Conservation (phyloP, 2,329 filamentous ascomycete species). For the Trichoderma sp. region DNA sequence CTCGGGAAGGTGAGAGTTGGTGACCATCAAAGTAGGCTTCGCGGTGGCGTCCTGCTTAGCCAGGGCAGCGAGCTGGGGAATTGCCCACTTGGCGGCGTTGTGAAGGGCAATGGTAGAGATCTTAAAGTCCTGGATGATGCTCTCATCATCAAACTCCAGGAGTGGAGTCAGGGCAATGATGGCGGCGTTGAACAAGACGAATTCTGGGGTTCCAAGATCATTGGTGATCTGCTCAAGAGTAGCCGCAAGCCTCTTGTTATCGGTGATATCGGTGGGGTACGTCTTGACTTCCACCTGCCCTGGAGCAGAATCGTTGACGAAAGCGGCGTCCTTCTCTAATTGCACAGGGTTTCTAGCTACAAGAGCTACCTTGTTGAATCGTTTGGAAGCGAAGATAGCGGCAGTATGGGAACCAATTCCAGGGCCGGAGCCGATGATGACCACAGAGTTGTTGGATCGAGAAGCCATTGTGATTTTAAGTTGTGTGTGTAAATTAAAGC, state of each 20-base stretch:
- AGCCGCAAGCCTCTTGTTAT: slow-evolving; percentile 36
- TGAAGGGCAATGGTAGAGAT: slow-evolving; percentile 48
- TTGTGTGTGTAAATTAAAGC: not conserved
- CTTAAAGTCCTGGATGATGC: slow-evolving; percentile 50
- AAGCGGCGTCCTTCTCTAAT: slow-evolving; percentile 36
- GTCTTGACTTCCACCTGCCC: slow-evolving; percentile 38
- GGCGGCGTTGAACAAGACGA: slow-evolving; percentile 52
- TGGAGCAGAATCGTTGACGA: slow-evolving; percentile 32
- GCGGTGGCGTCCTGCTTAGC: slow-evolving; percentile 28
- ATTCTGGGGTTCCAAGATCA: slow-evolving; percentile 42
- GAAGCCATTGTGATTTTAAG: slow-evolving; percentile 1
- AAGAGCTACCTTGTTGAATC: slow-evolving; percentile 62
- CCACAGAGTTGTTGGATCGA: slow-evolving; percentile 27
- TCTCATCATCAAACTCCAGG: slow-evolving; percentile 40
- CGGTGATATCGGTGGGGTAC: slow-evolving; percentile 43
- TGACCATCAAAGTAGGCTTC: slow-evolving; percentile 48
- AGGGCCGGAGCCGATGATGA: slow-evolving; percentile 87
- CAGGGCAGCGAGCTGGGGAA: slow-evolving; percentile 40
- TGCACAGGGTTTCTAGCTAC: slow-evolving; percentile 43
- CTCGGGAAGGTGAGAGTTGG: slow-evolving; percentile 45
- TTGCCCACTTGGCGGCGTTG: slow-evolving; percentile 43
- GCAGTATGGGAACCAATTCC: slow-evolving; percentile 92
- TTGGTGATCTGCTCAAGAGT: slow-evolving; percentile 41
- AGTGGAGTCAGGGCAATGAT: slow-evolving; percentile 42
- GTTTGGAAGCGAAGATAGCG: slow-evolving; percentile 74